A percentile compares a stretch with the other conserved stretches of the same genome.
Evolutionary conservation across 2,329 filamentous ascomycete genomes (phyloP).

Genomic region (Stachybotrys echinatus): DNA sequence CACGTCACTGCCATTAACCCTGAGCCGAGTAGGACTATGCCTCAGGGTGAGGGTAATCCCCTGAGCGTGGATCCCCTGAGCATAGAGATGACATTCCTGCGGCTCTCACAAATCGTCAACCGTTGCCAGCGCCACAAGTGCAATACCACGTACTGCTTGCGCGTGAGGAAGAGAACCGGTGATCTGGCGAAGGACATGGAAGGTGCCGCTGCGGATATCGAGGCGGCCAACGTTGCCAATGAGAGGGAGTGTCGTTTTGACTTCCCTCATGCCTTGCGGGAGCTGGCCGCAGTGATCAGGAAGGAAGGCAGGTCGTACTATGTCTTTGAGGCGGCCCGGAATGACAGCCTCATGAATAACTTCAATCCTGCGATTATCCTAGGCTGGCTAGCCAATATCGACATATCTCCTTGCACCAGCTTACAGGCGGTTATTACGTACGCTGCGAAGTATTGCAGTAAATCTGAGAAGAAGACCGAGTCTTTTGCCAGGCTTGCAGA

Average conservation of each 20-base stretch:
- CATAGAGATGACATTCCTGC: conserved; percentile 4
- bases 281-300: conserved; percentile 1
- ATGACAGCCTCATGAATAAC: conserved; percentile 4
- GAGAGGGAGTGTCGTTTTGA: conserved; percentile 3
- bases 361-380: conserved; percentile 4
- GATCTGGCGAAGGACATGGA: conserved; percentile 2
- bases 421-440: conserved; percentile 4
- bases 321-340: conserved; percentile 3
- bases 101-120: conserved; percentile 5
- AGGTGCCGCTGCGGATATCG: conserved; percentile 1
- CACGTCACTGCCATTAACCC: not conserved
- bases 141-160: conserved; percentile 4
- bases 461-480: conserved; percentile 3
- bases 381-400: conserved; percentile 3
- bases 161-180: conserved; percentile 2
- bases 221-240: not conserved
- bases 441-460: conserved; percentile 4
- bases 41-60: not conserved
- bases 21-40: not conserved
- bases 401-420: conserved; percentile 3
- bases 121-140: conserved; percentile 5
- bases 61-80: conserved; percentile 2
- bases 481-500: not conserved
- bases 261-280: conserved; percentile 1
- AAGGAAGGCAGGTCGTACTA: conserved; percentile 1